Conservation (phyloP, 768 basidiomycete genomes). For the Phylloporus sp. region DNA sequence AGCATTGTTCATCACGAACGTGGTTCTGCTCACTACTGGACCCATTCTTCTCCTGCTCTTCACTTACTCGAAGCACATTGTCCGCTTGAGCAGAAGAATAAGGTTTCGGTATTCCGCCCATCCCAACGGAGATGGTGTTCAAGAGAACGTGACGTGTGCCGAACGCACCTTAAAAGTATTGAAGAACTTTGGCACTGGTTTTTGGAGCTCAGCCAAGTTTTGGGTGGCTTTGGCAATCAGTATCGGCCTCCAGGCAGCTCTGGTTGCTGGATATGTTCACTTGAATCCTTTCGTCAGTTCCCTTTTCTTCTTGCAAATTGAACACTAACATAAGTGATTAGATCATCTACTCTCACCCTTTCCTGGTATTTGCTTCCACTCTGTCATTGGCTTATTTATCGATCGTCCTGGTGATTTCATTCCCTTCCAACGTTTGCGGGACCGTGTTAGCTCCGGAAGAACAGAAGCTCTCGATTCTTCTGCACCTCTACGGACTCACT, state of each 20-base stretch:
- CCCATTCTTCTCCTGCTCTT: conserved; percentile 51
- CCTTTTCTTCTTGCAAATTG: background rate
- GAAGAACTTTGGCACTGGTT: conserved; percentile 23
- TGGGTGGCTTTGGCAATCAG: conserved; percentile 53
- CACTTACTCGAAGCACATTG: conserved; percentile 31
- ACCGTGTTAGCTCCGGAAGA: conserved; percentile 29
- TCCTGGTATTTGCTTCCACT: conserved; percentile 45
- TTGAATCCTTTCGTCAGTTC: conserved; percentile 61
- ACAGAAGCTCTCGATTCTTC: conserved; percentile 47
- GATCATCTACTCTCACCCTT: conserved; percentile 58
- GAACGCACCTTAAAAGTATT: conserved; percentile 22
- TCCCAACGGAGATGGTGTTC: background rate
- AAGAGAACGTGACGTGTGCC: conserved; percentile 5
- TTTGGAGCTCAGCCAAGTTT: conserved; percentile 55
- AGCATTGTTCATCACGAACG: conserved; percentile 49
- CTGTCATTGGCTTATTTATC: conserved; percentile 48
- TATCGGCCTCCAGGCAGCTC: conserved; percentile 40
- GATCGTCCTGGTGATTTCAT: conserved; percentile 38
- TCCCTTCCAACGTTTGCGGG: conserved; percentile 26
- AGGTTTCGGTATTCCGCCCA: conserved; percentile 9
- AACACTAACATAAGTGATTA: conserved; percentile 23
- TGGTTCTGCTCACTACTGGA: conserved; percentile 57
- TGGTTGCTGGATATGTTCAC: conserved; percentile 45
- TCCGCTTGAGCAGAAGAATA: conserved; percentile 16
- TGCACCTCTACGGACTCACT: conserved; percentile 53